Base-by-base conservation (phyloP, 2,329 filamentous ascomycete species). In the Alternaria longipes region DNA sequence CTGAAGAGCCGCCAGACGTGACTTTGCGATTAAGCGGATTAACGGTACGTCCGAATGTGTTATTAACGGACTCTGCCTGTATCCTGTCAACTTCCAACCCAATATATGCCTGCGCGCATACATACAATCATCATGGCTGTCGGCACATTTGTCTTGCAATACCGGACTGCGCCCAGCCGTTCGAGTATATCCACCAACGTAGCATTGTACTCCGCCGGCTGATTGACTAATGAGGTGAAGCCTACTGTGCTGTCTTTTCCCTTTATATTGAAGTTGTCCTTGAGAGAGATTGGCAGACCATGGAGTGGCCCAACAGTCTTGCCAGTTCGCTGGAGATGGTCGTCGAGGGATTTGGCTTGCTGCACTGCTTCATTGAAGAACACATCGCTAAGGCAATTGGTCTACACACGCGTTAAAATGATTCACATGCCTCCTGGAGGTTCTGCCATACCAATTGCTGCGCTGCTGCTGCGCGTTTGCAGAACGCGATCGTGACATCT, bases 61-160 rank as follows among this genome's bases (percentile, higher is more conserved):
- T 89, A 77, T 90, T 91, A 16, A 89, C 86, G 1, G 83, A 86
- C 72, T 91, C 89, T 12, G 87, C 84, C 70, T 74, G 26, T 41
- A 7, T 28, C 5, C 3, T 49, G 40, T 73, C 18, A 72, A 60
- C 16, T 18, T 28, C 5, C 8, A 5, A 9, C 8, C 24, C 5
- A 40, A 30, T 8, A 9, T 3, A 9, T 3, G 5, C 12, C 5
- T 51, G 20, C 22, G 16, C 20, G 12, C 26, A 32, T 42, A 70
- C 70, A 22, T 67, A 73, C 71, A 53, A 90, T 89, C 88, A 91
- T 90, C 83, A 90, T 88, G 12, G 87, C 87, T 1, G 87, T 89
- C 0, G 90, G 89, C 2, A 91, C 81, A 67, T 91, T 91, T 0
- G 90, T 91, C 77, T 91, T 91, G 65, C 86, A 84, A 65, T 91